Base-by-base conservation (phyloP, 176 grass and related monocot genomes). In the Phyllostachys edulis region DNA sequence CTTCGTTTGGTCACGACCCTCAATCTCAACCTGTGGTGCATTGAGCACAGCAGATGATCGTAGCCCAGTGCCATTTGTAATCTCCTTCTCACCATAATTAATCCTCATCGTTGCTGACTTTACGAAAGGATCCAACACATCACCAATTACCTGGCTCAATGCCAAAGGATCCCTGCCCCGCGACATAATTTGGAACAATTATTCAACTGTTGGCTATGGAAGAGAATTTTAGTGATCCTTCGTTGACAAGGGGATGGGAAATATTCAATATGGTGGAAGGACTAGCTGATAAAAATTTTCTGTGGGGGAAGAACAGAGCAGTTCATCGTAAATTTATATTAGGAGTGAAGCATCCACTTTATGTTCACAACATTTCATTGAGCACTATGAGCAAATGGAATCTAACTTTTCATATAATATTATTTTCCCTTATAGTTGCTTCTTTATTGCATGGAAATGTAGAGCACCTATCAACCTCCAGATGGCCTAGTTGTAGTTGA, bases 41-140 rank as follows among this genome's bases (percentile, higher is more conserved):
- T 76, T 82, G 49, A 77, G 44, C 51, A 94, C 87, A 5, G 63
- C 84, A 37, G 96, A 94, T 67, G 93, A 81, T 77, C 89, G 91
- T 84, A 99, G 49, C 79, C 90, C 89, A 7, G 93, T 92, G 76
- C 96, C 93, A 71, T 96, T 99, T 21, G 96, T 99, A 71, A 99
- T 77, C 80, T 99, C 96, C 78, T 84, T 94, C 37, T 92, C 90
- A 81, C 84, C 85, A 89, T 96, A 99, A 50, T 87, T 81, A 36
- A 99, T 90, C 73, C 77, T 88, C 87, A 96, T 90, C 16, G 77
- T 49, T 20, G 91, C 91, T 34, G 93, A 90, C 88, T 91, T 95
- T 21, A 85, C 17, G 45, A 99, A 99, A 34, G 91, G 86, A 88
- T 99, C 96, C 78, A 99, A 76, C 39, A 99, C 96, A 89, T 99